Base-by-base conservation (phyloP, 805 yeast species). In the Yamadazyma philogaea region DNA sequence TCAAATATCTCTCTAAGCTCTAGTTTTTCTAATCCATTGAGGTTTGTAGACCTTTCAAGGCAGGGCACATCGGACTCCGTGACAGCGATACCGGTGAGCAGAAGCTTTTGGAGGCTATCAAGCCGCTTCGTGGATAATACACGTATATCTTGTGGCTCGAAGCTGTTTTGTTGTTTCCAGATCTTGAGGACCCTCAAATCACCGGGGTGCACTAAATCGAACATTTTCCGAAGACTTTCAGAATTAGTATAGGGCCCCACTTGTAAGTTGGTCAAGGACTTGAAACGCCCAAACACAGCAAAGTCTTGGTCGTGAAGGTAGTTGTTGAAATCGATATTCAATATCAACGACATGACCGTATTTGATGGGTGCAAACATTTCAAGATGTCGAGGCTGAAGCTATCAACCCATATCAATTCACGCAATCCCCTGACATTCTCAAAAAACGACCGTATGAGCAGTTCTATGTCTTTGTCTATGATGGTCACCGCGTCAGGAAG, bases 401-500 rank as follows among this genome's bases (percentile, higher is more conserved):
- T 66, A 42, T 54, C 68, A 24, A 45, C 50, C 72, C 62, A 73
- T 34, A 56, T 53, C 34, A 60, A 53, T 43, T 68, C 70, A 37
- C 46, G 50, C 39, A 60, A 56, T 43, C 50, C 48, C 10, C 33
- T 31, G 40, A 70, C 47, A 1, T 47, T 49, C 1, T 34, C 37
- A 39, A 73, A 61, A 24, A 63, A 64, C 4, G 44, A 40, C 4
- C 48, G 38, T 7, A 74, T 53, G 27, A 41, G 49, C 22, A 46
- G 48, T 19, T 57, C 54, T 31, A 66, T 53, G 4, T 60, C 61
- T 21, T 54, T 46, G 37, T 71, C 72, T 43, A 60, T 59, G 0
- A 63, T 55, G 32, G 66, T 63, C 20, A 71, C 59, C 18, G 73
- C 68, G 45, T 72, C 75, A 0, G 78, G 79, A 4, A 75, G 48